These are phyloP conservation scores for Globisporangium megalacanthum DNA, from an alignment of 352 stramenopile genomes.

Conservation along the genomic window DNA sequence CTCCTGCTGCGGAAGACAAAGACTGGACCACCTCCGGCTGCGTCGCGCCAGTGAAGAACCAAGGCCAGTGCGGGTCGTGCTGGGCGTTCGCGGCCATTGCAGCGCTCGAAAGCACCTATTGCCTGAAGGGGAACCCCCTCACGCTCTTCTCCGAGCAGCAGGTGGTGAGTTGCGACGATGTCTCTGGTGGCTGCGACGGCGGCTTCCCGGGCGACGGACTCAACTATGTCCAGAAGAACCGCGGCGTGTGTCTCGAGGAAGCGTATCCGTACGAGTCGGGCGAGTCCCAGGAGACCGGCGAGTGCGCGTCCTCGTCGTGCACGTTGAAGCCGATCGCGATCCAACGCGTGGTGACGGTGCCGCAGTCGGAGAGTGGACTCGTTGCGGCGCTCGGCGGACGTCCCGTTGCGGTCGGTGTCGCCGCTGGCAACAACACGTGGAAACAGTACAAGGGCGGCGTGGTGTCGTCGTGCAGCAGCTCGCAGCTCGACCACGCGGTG, in stretches of 20 bases:
- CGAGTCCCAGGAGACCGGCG: conserved; percentile 18
- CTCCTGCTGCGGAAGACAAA: conserved; percentile 17
- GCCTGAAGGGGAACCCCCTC: conserved; percentile 63
- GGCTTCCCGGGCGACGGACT: conserved; percentile 87
- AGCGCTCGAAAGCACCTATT: conserved; percentile 88
- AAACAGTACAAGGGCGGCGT: conserved; percentile 97
- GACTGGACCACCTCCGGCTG: conserved; percentile 65
- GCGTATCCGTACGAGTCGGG: conserved; percentile 82
- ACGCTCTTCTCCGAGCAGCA: conserved; percentile 91
- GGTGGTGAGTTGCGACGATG: conserved; percentile 86
- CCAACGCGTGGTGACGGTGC: conserved; percentile 41
- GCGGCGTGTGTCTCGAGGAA: conserved; percentile 74
- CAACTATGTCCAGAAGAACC: conserved; percentile 74
- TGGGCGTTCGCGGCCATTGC: conserved; percentile 96
- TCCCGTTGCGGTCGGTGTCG: conserved; percentile 93
- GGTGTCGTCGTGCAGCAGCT: conserved; percentile 65
- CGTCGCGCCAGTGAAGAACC: conserved; percentile 89
- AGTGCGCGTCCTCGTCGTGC: conserved; percentile 32
- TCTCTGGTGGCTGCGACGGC: conserved; percentile 86
- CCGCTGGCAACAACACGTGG: conserved; percentile 93
- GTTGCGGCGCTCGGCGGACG: conserved; percentile 83
- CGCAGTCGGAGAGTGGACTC: conserved; percentile 78
- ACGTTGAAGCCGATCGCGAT: conserved; percentile 26
- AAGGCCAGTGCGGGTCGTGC: conserved; percentile 96
- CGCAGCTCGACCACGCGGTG: conserved; percentile 97